Evolutionary conservation across 1,284 basidiomycete species (phyloP).

Genomic region (Polyporus tsugae): DNA sequence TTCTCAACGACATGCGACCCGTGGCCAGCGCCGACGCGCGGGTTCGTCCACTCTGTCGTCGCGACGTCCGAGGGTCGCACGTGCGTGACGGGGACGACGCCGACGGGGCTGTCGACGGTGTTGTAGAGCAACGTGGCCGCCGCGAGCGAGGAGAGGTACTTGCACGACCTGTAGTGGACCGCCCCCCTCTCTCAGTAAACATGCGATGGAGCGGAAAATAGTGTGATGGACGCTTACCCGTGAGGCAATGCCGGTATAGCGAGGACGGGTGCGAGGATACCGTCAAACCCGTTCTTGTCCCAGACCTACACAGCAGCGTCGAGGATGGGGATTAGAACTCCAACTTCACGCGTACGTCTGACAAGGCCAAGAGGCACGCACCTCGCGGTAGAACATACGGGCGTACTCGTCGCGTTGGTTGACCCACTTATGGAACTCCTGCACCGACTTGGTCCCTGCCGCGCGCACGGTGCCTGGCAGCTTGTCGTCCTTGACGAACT

Average conservation of each 20-base stretch:
- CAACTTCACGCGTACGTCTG: neutral
- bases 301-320: constrained; percentile 60
- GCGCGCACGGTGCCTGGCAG: constrained; percentile 58
- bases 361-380: constrained; percentile 38
- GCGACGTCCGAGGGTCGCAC: constrained; percentile 75
- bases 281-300: constrained; percentile 75
- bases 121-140: constrained; percentile 64
- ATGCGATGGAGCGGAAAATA: constrained; percentile 2
- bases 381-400: constrained; percentile 65
- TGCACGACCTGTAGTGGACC: constrained; percentile 29
- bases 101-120: constrained; percentile 80
- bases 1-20: constrained; percentile 65
- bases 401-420: constrained; percentile 61
- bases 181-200: neutral
- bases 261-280: constrained; percentile 79
- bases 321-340: constrained; percentile 1
- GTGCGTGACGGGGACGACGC: constrained; percentile 81
- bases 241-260: constrained; percentile 78
- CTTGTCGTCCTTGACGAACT: constrained; percentile 60
- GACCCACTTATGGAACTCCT: constrained; percentile 60
- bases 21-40: constrained; percentile 46
- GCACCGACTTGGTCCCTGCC: constrained; percentile 60
- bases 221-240: constrained; percentile 51
- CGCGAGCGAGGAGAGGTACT: constrained; percentile 32
- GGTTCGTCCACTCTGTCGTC: constrained; percentile 61